Evolutionary conservation across 1,284 basidiomycete species (phyloP).

Genomic region (Pisolithus thermaeus): DNA sequence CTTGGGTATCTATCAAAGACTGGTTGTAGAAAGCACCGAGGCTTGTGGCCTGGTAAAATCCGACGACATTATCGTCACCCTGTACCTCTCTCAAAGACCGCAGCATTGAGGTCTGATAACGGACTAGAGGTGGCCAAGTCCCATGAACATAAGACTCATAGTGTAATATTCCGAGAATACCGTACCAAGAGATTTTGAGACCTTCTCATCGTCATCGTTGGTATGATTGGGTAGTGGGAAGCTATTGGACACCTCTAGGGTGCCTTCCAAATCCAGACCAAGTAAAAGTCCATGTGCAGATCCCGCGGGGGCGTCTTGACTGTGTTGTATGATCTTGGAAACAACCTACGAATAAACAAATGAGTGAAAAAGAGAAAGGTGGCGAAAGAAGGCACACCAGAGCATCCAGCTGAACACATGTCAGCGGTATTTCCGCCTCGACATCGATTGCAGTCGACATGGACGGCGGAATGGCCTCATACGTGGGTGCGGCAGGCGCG

Average conservation of each 20-base stretch:
- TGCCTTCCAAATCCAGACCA: constrained; percentile 88
- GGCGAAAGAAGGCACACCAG: constrained; percentile 51
- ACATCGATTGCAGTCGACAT: constrained; percentile 89
- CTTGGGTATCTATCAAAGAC: constrained; percentile 85
- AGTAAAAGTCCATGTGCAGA: constrained; percentile 82
- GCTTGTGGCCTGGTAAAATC: constrained; percentile 91
- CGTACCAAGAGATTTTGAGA: constrained; percentile 64
- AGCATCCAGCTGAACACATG: constrained; percentile 76
- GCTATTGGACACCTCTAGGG: constrained; percentile 88
- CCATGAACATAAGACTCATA: constrained; percentile 1
- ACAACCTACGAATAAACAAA: constrained; percentile 57
- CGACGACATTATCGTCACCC: constrained; percentile 91
- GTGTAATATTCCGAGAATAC: constrained; percentile 9
- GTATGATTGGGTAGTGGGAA: constrained; percentile 77
- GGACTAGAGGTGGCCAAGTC: constrained; percentile 39
- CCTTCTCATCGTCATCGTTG: constrained; percentile 72
- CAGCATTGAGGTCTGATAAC: constrained; percentile 84
- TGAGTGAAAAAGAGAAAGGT: constrained; percentile 1
- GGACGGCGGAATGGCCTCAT: constrained; percentile 81
- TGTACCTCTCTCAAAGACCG: constrained; percentile 88
- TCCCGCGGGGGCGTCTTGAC: constrained; percentile 62
- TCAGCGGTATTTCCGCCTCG: constrained; percentile 79
- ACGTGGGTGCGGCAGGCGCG: constrained; percentile 55
- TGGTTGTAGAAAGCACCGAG: constrained; percentile 92
- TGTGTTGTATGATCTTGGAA: constrained; percentile 89